Evolutionary conservation across 2,329 filamentous ascomycete genomes (phyloP).

Genomic region (Gliomastix tumulicola): DNA sequence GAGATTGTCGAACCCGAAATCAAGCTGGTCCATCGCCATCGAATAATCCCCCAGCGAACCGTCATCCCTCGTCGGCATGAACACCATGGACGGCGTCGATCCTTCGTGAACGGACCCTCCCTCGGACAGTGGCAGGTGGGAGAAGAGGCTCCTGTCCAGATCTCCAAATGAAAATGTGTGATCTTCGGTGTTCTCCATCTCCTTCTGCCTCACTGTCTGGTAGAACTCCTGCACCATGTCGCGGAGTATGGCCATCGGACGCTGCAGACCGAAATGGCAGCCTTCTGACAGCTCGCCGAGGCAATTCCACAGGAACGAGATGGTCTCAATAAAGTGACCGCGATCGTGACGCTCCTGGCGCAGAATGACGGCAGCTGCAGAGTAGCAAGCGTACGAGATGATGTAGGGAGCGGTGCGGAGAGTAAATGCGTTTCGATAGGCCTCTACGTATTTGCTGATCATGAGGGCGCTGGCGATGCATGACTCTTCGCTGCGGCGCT

Average conservation of each 20-base stretch:
- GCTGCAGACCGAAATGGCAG: conserved; percentile 26
- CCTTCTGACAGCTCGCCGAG: conserved; percentile 24
- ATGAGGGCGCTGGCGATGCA: conserved; percentile 21
- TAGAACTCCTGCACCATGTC: conserved; percentile 23
- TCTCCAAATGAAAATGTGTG: too few relatives aligned
- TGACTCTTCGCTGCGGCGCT: conserved; percentile 15
- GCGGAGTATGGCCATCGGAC: conserved; percentile 21
- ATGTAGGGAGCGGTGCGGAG: conserved; percentile 31
- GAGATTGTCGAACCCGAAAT: neutral
- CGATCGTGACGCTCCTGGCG: conserved; percentile 19
- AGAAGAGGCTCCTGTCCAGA: conserved; percentile 9
- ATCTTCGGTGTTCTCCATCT: conserved; percentile 19
- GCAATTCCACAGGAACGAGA: conserved; percentile 27
- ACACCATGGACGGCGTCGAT: too few relatives aligned
- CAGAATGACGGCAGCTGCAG: conserved; percentile 20
- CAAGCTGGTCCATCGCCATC: neutral
- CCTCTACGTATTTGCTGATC: conserved; percentile 25
- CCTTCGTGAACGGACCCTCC: too few relatives aligned
- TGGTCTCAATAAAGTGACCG: conserved; percentile 20
- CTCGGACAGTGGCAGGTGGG: neutral
- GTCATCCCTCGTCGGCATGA: too few relatives aligned
- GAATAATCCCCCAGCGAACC: too few relatives aligned
- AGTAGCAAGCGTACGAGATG: conserved; percentile 32
- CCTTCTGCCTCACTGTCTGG: too few relatives aligned
- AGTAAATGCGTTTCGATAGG: conserved; percentile 29